Percentiles rank a stretch among this genome's conserved stretches.
phyloP scores from a whole-genome alignment of 2,329 filamentous ascomycete species.

The Tolypocladium pustulatum region DNA sequence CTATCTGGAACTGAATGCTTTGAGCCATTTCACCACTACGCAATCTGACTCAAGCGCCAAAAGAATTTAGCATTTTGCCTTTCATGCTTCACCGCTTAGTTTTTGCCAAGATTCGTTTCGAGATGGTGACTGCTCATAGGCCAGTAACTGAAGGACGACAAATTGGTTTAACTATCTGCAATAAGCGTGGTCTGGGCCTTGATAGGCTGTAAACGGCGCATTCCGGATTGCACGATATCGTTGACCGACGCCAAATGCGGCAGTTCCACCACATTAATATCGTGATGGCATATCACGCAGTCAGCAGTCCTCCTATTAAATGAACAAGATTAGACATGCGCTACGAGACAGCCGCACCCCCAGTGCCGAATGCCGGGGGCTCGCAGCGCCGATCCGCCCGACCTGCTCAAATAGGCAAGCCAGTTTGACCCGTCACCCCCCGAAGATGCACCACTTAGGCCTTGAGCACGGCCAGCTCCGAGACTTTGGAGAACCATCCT shows the following conservation, averaged over 20 bases:
- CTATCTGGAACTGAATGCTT: too few species aligned
- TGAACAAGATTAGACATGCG: conserved; percentile 4
- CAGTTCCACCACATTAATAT: not conserved
- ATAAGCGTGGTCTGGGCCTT: not conserved
- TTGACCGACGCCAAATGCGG: conserved; percentile 5
- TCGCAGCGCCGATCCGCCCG: conserved; percentile 6
- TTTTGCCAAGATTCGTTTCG: too few species aligned
- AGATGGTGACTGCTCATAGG: too few species aligned
- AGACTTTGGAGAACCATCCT: not conserved
- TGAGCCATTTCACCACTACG: too few species aligned
- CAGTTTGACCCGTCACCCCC: not conserved
- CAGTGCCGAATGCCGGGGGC: conserved; percentile 8
- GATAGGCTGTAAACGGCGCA: not conserved
- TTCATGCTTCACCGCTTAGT: too few species aligned
- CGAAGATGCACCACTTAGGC: conserved; percentile 1
- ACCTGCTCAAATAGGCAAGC: conserved; percentile 10
- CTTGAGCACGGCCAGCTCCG: not conserved
- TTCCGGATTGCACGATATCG: not conserved
- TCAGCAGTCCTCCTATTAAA: conserved; percentile 1
- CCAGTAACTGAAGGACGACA: too few species aligned
- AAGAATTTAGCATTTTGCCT: too few species aligned
- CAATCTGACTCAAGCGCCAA: too few species aligned
- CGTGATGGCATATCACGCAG: not conserved
- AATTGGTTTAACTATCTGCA: too few species aligned
- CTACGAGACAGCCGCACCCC: not conserved